Percentiles rank a stretch among this genome's conserved stretches.
phyloP scores from a whole-genome alignment of 225 moss, liverwort and hornwort genomes.

The Thuidium tamariscinum region DNA sequence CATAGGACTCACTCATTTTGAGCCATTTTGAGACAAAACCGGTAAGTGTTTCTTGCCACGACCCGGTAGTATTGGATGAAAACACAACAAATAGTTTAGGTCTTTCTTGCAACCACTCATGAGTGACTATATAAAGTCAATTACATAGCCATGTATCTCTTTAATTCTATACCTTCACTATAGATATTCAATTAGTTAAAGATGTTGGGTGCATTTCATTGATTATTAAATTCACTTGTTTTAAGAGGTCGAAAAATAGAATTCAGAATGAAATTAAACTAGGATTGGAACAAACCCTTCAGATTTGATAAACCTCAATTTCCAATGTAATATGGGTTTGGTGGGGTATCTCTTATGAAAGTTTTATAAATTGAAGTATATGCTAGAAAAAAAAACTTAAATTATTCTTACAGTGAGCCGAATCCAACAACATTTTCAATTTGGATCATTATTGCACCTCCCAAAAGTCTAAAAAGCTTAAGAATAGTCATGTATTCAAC shows the following conservation, averaged over 20 bases:
- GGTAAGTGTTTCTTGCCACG: too few relatives aligned
- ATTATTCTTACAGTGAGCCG: fast-evolving
- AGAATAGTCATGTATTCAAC: too few relatives aligned
- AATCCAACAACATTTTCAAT: neutral
- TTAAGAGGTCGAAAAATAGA: too few relatives aligned
- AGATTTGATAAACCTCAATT: neutral
- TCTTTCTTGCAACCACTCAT: neutral
- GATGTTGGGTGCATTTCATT: neutral
- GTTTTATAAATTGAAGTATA: neutral
- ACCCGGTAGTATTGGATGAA: fast-evolving
- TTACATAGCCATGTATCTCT: neutral
- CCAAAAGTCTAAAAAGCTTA: too few relatives aligned
- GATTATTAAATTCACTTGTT: neutral
- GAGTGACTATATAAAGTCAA: neutral
- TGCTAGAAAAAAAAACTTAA: neutral
- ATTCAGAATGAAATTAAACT: neutral
- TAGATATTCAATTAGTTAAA: neutral
- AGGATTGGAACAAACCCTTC: neutral
- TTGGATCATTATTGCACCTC: neutral
- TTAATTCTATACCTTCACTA: neutral
- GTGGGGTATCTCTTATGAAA: neutral
- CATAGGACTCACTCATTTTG: too few relatives aligned
- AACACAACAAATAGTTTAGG: neutral
- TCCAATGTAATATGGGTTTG: neutral
- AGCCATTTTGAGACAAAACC: too few relatives aligned